phyloP scores from a whole-genome alignment of 1,139 yeast genomes.

The Dujonia santamariae region DNA sequence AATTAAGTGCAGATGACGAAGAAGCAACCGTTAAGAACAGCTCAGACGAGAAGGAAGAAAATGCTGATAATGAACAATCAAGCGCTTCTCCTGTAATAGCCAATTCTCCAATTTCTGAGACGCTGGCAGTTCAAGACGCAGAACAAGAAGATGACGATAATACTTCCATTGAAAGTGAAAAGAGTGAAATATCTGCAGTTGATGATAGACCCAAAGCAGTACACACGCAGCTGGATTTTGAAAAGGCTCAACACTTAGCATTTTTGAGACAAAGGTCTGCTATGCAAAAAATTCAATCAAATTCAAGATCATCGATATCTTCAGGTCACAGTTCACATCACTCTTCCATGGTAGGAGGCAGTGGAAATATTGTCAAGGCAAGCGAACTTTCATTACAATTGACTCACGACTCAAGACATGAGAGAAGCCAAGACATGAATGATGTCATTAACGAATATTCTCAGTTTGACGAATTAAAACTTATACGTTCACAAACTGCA shows the following conservation, averaged over 20 bases:
- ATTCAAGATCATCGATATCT: background rate
- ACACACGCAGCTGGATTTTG: constrained; percentile 10
- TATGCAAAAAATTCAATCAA: background rate
- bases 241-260: constrained; percentile 17
- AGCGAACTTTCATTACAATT: constrained; percentile 4
- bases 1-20: constrained; percentile 14
- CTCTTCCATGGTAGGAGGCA: background rate
- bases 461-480: constrained; percentile 38
- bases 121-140: background rate
- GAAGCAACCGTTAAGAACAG: too few species aligned
- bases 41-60: constrained; percentile 4
- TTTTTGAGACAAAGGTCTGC: constrained; percentile 13
- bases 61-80: background rate
- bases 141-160: background rate
- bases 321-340: background rate
- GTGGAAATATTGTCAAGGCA: background rate
- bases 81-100: background rate
- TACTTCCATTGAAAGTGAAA: constrained; percentile 1
- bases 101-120: background rate
- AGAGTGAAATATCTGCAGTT: background rate
- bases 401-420: constrained; percentile 36
- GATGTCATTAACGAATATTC: constrained; percentile 65
- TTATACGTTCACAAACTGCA: constrained; percentile 5
- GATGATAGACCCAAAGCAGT: too few species aligned
- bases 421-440: constrained; percentile 49